Evolutionary conservation across 371 early-diverging fungal genomes (phyloP).

Genomic region (Ecytonucleospora hepatopenaei): DNA sequence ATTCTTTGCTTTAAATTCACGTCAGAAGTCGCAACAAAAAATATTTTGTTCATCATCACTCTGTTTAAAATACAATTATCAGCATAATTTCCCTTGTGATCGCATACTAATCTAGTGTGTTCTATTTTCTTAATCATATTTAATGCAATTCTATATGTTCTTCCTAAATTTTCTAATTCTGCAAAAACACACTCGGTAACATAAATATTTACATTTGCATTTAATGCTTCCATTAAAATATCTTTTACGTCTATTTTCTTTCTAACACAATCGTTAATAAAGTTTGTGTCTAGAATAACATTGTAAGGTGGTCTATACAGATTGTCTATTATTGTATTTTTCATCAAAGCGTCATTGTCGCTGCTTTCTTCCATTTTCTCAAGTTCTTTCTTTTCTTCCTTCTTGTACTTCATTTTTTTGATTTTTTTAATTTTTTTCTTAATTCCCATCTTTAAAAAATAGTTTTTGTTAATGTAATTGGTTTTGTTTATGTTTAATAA

Average conservation of each 20-base stretch:
- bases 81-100: slow-evolving; percentile 97
- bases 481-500: too few species aligned
- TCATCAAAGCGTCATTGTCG: slow-evolving; percentile 66
- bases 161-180: slow-evolving; percentile 94
- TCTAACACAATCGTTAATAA: slow-evolving; percentile 95
- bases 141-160: slow-evolving; percentile 83
- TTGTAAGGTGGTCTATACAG: slow-evolving; percentile 85
- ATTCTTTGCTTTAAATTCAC: slow-evolving; percentile 88
- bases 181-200: slow-evolving; percentile 98
- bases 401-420: slow-evolving; percentile 21
- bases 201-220: slow-evolving; percentile 68
- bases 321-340: slow-evolving; percentile 64
- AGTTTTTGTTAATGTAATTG: too few species aligned
- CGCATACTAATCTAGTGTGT: slow-evolving; percentile 78
- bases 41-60: slow-evolving; percentile 83
- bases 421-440: slow-evolving; percentile 31
- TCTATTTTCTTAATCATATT: slow-evolving; percentile 34
- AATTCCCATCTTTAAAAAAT: slow-evolving; percentile 37
- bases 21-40: slow-evolving; percentile 98
- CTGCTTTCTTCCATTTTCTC: neutral
- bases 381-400: slow-evolving; percentile 9
- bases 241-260: slow-evolving; percentile 89
- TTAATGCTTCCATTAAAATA: slow-evolving; percentile 91
- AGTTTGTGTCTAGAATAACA: slow-evolving; percentile 95
- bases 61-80: slow-evolving; percentile 96